phyloP scores from a whole-genome alignment of 306 rosid species.

The Sophora flavescens region DNA sequence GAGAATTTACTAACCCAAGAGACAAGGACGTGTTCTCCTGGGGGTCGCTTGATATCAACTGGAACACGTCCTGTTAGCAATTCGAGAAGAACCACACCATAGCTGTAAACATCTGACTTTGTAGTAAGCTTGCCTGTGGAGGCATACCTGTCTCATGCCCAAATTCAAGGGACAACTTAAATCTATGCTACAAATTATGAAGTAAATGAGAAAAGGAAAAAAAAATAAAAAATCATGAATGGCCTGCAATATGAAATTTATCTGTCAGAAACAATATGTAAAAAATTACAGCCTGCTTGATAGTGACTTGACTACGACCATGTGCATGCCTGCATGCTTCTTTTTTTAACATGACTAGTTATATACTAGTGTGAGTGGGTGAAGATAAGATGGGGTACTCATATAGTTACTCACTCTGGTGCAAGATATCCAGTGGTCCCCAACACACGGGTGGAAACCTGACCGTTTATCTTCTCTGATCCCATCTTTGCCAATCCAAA shows the following conservation, averaged over 20 bases:
- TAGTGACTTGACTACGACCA: slow-evolving; percentile 53
- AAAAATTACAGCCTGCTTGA: slow-evolving; percentile 58
- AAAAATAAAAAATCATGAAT: background rate
- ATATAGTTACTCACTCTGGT: slow-evolving; percentile 85
- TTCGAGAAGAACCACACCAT: slow-evolving; percentile 94
- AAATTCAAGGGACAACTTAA: slow-evolving; percentile 28
- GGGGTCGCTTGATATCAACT: slow-evolving; percentile 77
- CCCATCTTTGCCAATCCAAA: slow-evolving; percentile 92
- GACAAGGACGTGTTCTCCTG: slow-evolving; percentile 94
- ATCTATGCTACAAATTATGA: slow-evolving; percentile 4
- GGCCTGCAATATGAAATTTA: background rate
- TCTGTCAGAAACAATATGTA: background rate
- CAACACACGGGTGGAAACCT: slow-evolving; percentile 79
- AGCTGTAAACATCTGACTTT: slow-evolving; percentile 93
- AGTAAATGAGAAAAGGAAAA: background rate
- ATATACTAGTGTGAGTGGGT: slow-evolving; percentile 36
- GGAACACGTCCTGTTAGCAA: slow-evolving; percentile 93
- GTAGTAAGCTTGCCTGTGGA: slow-evolving; percentile 91
- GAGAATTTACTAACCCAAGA: slow-evolving; percentile 88
- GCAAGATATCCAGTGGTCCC: slow-evolving; percentile 99
- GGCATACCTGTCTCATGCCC: slow-evolving; percentile 71
- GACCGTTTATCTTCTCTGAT: slow-evolving; percentile 85
- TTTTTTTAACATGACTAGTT: slow-evolving; percentile 45
- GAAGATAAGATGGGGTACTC: slow-evolving; percentile 22
- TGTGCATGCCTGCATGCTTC: slow-evolving; percentile 61